A percentile compares a stretch with the other conserved stretches of the same genome.
Evolutionary conservation across 164 flowering plant species (phyloP).

Genomic region (Magnolia changhungtana): DNA sequence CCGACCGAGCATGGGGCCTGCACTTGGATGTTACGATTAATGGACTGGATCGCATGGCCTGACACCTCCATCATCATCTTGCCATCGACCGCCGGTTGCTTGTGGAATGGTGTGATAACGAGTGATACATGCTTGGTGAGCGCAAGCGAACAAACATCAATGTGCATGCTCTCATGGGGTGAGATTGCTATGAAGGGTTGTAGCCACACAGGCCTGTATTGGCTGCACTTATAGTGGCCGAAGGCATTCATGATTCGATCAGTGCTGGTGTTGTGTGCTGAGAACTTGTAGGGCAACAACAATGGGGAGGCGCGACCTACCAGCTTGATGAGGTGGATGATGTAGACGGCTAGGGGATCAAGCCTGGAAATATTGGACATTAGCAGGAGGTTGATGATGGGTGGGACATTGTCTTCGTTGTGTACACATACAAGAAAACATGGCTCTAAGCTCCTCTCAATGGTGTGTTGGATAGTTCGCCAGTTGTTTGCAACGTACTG

Average conservation of each 20-base stretch:
- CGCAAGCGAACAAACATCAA: slow-evolving; percentile 33
- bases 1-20: slow-evolving; percentile 48
- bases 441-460: not conserved
- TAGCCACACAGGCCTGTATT: not conserved
- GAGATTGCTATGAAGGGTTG: slow-evolving; percentile 29
- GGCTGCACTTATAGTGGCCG: slow-evolving; percentile 1
- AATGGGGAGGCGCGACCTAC: slow-evolving; percentile 15
- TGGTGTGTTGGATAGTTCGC: not conserved
- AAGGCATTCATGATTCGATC: slow-evolving; percentile 10
- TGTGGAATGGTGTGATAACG: slow-evolving; percentile 35
- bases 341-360: not conserved
- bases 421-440: slow-evolving; percentile 14
- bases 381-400: slow-evolving; percentile 15
- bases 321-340: slow-evolving; percentile 19
- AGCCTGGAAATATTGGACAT: slow-evolving; percentile 11
- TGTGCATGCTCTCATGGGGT: slow-evolving; percentile 44
- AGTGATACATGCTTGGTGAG: slow-evolving; percentile 20
- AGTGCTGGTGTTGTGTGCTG: slow-evolving; percentile 3
- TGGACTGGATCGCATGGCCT: slow-evolving; percentile 4
- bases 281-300: not conserved
- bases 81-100: slow-evolving; percentile 7
- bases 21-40: slow-evolving; percentile 25
- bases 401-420: slow-evolving; percentile 12
- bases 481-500: not conserved
- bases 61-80: not conserved